Evolutionary conservation across 2,329 filamentous ascomycete species (phyloP), one percentile per base, ranked within the genome.

Genomic region (Didymella pinodella): DNA sequence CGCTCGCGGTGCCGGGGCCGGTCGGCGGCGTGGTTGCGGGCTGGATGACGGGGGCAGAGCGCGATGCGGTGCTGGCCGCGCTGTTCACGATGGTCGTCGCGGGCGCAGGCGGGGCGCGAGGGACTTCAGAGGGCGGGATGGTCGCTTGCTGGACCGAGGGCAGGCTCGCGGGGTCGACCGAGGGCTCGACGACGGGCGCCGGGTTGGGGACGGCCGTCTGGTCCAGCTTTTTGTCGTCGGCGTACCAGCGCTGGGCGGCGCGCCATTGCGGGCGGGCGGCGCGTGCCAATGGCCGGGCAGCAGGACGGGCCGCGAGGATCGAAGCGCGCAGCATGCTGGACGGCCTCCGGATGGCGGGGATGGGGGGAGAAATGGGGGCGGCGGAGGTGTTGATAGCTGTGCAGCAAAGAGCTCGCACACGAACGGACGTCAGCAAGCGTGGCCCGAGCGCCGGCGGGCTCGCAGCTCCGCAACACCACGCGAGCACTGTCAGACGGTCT

Each of bases 261-360:
- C 64, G 72, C 72, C 73, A 75, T 75, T 77, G 73, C 65, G 70
- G 73, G 68, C 75, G 66, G 65, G 72, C 66, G 64, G 65, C 63
- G 55, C 68, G 67, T 50, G 64, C 68, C 71, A 70, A 62, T 71
- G 69, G 67, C 68, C 71, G 65, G 62, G 68, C 78, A 75, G 79
- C 78, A 77, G 79, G 73, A 70, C 78, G 65, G 70, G 75, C 82
- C 73, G 80, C 76, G 65, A 81, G 77, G 76, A 85, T 77, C 71
- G 82, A 83, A 70, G 80, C 80, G 77, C 83, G 83, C 82, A 85
- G 81, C 83, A 85, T 85, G 69, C 72, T 80, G 79, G 75, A 81
- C 82, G 78, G 78, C 72, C 71, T 70, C 67, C 65, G 64, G 66
- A 67, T 68, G 64, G 67, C 64, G 64, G 54, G 52, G 62, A 68